Base-by-base conservation (phyloP, 2,329 filamentous ascomycete species). In the Colletotrichum spinosum region DNA sequence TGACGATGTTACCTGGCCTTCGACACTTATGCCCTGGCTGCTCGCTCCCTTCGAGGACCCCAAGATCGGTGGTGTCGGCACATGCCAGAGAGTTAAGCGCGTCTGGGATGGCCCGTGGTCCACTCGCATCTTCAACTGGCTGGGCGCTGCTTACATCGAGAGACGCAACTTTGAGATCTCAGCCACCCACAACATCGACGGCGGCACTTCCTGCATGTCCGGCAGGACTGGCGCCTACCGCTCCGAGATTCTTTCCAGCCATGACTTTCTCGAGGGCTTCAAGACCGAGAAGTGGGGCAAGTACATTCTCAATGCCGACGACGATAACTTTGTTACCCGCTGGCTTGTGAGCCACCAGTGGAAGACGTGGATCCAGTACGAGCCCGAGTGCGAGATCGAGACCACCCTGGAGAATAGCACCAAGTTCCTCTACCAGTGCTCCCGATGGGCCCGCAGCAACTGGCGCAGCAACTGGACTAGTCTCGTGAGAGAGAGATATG, bases 401-500 rank as follows among this genome's bases (percentile, higher is more conserved):
- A 98, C 95, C 34, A 97, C 94, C 3, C 85, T 98, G 45, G 95
- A 97, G 78, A 92, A 95, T 76, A 91, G 94, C 75, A 83, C 86
- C 61, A 97, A 94, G 74, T 98, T 97, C 75, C 83, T 98, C 69
- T 95, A 93, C 75, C 95, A 98, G 79, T 98, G 95, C 79, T 88
- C 95, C 51, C 88, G 95, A 52, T 98, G 95, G 95, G 94, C 96
- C 48, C 90, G 95, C 73, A 97, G 94, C 84, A 98, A 98, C 80
- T 98, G 95, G 95, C 87, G 95, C 75, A 97, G 94, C 83, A 98
- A 98, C 78, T 90, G 93, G 79, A 97, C 93, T 56, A 97, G 93
- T 78, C 85, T 97, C 74, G 86, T 95, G 69, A 88, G 88, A 69
- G 95, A 97, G 80, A 84, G 91, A 75, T 87, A 93, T 74, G 92